Base-by-base conservation (phyloP, 305 asterid species). In the Rubia peregrina region DNA sequence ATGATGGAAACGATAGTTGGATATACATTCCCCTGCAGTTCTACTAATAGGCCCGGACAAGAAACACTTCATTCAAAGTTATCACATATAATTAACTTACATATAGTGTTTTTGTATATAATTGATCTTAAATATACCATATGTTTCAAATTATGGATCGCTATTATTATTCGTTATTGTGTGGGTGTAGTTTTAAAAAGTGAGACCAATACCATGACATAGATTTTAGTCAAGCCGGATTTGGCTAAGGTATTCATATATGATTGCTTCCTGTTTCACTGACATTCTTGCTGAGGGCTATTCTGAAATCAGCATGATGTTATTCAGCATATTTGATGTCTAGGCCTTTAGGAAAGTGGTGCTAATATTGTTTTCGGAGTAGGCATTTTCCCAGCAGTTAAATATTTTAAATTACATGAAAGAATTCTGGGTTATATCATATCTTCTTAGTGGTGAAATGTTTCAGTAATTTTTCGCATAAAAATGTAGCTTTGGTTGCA, bases 91-190 rank as follows among this genome's bases (percentile, higher is more conserved):
- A 6, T 2, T 19, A 59, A n/a, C 30, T 8, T 16, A 3, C 38
- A 7, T 74, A 14, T 19, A 26, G 44, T 30, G 0, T 6, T 6
- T n/a, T 21, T 36, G 21, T 42, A 13, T 36, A 43, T 72, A 9
- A 17, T 41, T 24, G 14, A 66, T 24, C 40, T 21, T 14, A 12
- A 12, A 2, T 3, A 5, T 16, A 11, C 9, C 55, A 7, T 40
- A 8, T 65, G 22, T 26, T 75, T 30, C 77, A 94, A 98, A 85
- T 90, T 80, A 95, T 90, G 64, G n/a, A n/a, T n/a, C n/a, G n/a
- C n/a, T n/a, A n/a, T n/a, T n/a, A n/a, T n/a, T n/a, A n/a, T n/a
- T n/a, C n/a, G n/a, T n/a, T 57, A 46, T 59, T 22, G 21, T 6
- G 36, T 22, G 49, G 56, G 5, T 8, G 16, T 8, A 19, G 59